These are phyloP conservation scores for Elsinoe necatrix DNA, from an alignment of 2,329 filamentous ascomycete genomes.

Conservation along the genomic window DNA sequence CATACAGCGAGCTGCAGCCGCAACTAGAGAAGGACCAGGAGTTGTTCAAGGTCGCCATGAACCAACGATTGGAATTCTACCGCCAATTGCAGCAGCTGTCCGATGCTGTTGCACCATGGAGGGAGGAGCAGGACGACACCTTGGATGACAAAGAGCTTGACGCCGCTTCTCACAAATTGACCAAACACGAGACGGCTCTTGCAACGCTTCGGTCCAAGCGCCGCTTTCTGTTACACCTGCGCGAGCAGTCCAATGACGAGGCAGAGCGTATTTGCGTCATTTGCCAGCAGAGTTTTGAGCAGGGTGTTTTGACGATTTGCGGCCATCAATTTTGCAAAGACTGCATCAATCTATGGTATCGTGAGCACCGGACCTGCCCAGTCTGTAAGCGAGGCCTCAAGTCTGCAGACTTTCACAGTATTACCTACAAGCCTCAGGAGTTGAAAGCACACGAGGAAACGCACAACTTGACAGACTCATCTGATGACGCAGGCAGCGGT, in stretches of 20 bases:
- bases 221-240: slow-evolving; percentile 60
- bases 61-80: slow-evolving; percentile 80
- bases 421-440: slow-evolving; percentile 69
- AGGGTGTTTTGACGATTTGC: slow-evolving; percentile 77
- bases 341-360: slow-evolving; percentile 75
- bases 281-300: slow-evolving; percentile 66
- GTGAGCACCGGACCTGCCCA: slow-evolving; percentile 66
- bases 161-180: slow-evolving; percentile 39
- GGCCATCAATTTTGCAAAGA: slow-evolving; percentile 89
- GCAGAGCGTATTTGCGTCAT: slow-evolving; percentile 69
- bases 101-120: slow-evolving; percentile 70
- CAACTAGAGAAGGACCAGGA: slow-evolving; percentile 63
- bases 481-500: slow-evolving; percentile 15
- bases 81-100: slow-evolving; percentile 85
- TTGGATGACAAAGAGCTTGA: slow-evolving; percentile 45
- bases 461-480: not conserved
- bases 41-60: slow-evolving; percentile 69
- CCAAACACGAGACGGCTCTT: slow-evolving; percentile 49
- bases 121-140: slow-evolving; percentile 52
- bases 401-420: slow-evolving; percentile 66
- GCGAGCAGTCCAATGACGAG: slow-evolving; percentile 51
- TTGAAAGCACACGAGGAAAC: slow-evolving; percentile 57
- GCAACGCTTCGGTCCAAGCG: slow-evolving; percentile 61
- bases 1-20: slow-evolving; percentile 45
- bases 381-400: slow-evolving; percentile 68